Evolutionary conservation across 257 asterid genomes (phyloP).

Genomic region (Nicotiana knightiana): DNA sequence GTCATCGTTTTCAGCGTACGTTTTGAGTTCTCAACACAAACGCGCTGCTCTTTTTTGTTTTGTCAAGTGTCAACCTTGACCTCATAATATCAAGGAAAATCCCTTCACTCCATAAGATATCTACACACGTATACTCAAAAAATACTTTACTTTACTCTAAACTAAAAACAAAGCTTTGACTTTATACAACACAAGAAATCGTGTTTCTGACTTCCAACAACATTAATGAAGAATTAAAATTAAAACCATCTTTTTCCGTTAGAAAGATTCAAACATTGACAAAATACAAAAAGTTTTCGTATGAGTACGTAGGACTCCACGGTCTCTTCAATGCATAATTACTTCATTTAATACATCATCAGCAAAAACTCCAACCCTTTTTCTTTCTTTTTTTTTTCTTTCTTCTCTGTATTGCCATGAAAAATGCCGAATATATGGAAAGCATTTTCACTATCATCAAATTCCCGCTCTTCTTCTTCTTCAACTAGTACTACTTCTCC

Average conservation of each 20-base stretch:
- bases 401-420: not conserved
- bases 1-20: not conserved
- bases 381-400: not conserved
- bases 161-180: not conserved
- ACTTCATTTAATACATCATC: not conserved
- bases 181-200: not conserved
- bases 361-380: too few species aligned
- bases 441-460: slow-evolving; percentile 35
- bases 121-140: not conserved
- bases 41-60: not conserved
- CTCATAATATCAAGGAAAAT: not conserved
- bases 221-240: not conserved
- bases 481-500: slow-evolving; percentile 11
- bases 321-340: not conserved
- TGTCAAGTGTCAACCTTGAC: slow-evolving; percentile 6
- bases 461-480: slow-evolving; percentile 23
- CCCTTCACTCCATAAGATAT: not conserved
- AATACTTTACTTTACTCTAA: not conserved
- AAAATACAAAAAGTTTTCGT: not conserved
- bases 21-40: not conserved
- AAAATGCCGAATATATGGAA: slow-evolving; percentile 51
- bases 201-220: slow-evolving; percentile 7
- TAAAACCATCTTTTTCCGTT: not conserved
- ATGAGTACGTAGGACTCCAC: not conserved
- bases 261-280: slow-evolving; percentile 6